phyloP scores from a whole-genome alignment of 805 yeast genomes.

The Torulaspora indica region DNA sequence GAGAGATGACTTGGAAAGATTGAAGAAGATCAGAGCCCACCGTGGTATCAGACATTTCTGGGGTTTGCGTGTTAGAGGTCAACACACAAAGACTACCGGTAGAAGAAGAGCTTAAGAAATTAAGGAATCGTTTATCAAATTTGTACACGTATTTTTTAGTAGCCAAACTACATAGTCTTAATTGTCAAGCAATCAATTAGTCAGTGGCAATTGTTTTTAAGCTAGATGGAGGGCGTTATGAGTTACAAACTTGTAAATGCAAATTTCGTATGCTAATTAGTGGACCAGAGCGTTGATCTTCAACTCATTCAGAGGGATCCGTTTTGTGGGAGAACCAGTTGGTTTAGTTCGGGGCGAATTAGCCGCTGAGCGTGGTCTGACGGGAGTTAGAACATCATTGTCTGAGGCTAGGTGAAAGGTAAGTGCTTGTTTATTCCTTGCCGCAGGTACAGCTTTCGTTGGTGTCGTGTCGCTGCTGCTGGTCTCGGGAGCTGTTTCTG shows the following conservation, averaged over 20 bases:
- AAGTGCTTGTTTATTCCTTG: slow-evolving; percentile 28
- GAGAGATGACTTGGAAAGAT: slow-evolving; percentile 99
- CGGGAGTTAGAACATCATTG: slow-evolving; percentile 30
- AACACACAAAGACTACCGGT: slow-evolving; percentile 99
- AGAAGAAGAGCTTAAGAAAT: slow-evolving; percentile 58
- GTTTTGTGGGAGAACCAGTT: slow-evolving; percentile 16
- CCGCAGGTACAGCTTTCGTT: slow-evolving; percentile 14
- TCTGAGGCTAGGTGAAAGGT: slow-evolving; percentile 34
- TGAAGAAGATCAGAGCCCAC: slow-evolving; percentile 99
- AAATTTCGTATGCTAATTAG: slow-evolving; percentile 2
- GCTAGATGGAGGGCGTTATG: background rate
- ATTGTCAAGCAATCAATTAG: slow-evolving; percentile 8
- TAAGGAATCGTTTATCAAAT: slow-evolving; percentile 3
- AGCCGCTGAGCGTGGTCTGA: slow-evolving; percentile 16
- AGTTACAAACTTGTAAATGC: slow-evolving; percentile 7
- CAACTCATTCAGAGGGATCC: slow-evolving; percentile 23
- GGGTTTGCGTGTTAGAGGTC: slow-evolving; percentile 99
- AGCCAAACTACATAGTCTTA: slow-evolving; percentile 10
- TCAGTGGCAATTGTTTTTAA: background rate
- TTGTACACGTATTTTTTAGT: slow-evolving; percentile 11
- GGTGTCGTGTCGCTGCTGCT: slow-evolving; percentile 17
- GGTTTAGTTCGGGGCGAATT: slow-evolving; percentile 13
- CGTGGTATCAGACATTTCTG: slow-evolving; percentile 99
- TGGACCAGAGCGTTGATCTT: slow-evolving; percentile 20
- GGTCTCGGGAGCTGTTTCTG: background rate